Conservation (phyloP, 2,329 filamentous ascomycete genomes). For the Xylaria sp. region DNA sequence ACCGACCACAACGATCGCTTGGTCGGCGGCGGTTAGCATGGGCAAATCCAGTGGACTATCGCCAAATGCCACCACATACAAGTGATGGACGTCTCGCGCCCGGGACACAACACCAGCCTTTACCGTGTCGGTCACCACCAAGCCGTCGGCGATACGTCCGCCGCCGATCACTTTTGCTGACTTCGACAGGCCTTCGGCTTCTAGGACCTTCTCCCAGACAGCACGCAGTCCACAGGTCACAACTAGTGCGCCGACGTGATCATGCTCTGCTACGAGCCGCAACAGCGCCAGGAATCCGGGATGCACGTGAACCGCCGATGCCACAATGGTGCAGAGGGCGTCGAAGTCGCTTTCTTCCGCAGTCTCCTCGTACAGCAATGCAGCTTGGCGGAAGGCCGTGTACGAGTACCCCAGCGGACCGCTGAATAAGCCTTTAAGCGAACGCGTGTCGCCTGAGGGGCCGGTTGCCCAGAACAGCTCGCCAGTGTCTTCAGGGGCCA, state of each 20-base stretch:
- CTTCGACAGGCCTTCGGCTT: constrained; percentile 54
- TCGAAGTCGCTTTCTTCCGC: constrained; percentile 55
- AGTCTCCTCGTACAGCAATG: constrained; percentile 63
- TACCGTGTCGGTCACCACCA: constrained; percentile 62
- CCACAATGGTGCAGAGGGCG: constrained; percentile 57
- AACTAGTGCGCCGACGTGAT: constrained; percentile 60
- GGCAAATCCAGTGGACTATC: constrained; percentile 67
- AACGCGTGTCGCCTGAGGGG: constrained; percentile 20
- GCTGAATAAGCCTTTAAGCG: constrained; percentile 60
- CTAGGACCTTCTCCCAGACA: constrained; percentile 67
- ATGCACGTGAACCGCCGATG: constrained; percentile 55
- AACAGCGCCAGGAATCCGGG: constrained; percentile 62
- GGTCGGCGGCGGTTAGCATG: constrained; percentile 66
- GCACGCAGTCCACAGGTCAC: constrained; percentile 65
- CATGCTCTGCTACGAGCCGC: constrained; percentile 42
- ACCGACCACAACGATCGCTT: constrained; percentile 67
- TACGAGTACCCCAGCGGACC: constrained; percentile 62
- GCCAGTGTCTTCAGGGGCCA: constrained; percentile 63
- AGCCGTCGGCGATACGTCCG: constrained; percentile 58
- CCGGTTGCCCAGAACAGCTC: constrained; percentile 59
- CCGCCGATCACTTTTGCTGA: constrained; percentile 64
- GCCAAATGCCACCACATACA: constrained; percentile 67
- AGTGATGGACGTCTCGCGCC: constrained; percentile 50
- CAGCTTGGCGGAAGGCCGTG: constrained; percentile 64
- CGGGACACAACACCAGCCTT: constrained; percentile 61